These are phyloP conservation scores for Alisma plantagoaquatica DNA, from an alignment of 106 monocot genomes.

Conservation along the genomic window DNA sequence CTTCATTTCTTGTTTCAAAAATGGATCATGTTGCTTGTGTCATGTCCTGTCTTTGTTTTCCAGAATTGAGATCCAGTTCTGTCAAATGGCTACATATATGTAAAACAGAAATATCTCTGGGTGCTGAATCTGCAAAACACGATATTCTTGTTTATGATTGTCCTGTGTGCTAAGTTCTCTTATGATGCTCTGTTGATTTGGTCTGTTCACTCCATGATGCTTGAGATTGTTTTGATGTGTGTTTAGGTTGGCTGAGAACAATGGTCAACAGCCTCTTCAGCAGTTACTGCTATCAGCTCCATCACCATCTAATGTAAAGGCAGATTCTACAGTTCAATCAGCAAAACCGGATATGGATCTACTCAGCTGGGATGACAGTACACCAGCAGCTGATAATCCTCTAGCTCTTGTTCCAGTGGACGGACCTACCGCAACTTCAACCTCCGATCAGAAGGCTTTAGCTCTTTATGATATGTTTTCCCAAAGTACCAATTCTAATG, in stretches of 20 bases:
- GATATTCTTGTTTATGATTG: no score
- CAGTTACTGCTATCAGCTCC: slow-evolving; percentile 17
- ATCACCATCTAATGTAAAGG: slow-evolving; percentile 6
- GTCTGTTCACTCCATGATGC: no score
- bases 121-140: no score
- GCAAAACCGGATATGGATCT: slow-evolving; percentile 22
- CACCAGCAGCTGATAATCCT: slow-evolving; percentile 30
- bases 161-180: no score
- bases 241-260: slow-evolving; percentile 5
- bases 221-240: no score
- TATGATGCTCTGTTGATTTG: no score
- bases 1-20: no score
- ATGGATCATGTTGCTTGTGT: no score
- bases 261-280: neutral
- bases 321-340: slow-evolving; percentile 1
- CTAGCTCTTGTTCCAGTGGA: slow-evolving; percentile 67
- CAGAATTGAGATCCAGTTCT: no score
- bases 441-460: slow-evolving; percentile 61
- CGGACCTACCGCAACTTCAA: slow-evolving; percentile 27
- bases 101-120: no score
- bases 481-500: slow-evolving; percentile 28
- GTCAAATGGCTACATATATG: no score
- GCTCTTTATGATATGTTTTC: slow-evolving; percentile 83
- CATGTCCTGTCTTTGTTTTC: no score
- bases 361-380: slow-evolving; percentile 23